Conservation (phyloP, 1,284 basidiomycete species). For the Cutaneotrichosporon arboriforme region DNA sequence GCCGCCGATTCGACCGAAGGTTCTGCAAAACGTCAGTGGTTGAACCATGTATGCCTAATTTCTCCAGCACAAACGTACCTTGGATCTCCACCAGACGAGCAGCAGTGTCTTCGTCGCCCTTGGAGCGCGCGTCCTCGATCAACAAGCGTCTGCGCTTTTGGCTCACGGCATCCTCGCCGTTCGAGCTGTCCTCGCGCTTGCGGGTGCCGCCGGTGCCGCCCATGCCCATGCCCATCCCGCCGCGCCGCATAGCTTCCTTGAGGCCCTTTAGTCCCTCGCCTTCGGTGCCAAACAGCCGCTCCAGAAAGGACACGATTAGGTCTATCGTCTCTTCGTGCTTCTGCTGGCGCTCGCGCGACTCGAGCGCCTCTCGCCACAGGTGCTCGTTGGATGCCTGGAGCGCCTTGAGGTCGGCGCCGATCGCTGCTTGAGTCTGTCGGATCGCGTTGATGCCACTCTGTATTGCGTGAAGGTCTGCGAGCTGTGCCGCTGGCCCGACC, state of each 20-base stretch:
- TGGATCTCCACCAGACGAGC: constrained; percentile 34
- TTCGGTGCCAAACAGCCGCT: constrained; percentile 74
- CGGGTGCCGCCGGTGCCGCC: constrained; percentile 9
- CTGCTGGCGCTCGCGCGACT: constrained; percentile 71
- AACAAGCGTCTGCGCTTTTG: constrained; percentile 41
- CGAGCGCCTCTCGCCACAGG: constrained; percentile 86
- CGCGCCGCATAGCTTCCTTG: constrained; percentile 41
- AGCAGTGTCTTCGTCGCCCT: constrained; percentile 12
- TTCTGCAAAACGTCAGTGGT: constrained; percentile 6
- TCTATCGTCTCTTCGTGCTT: constrained; percentile 98
- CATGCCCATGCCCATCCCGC: constrained; percentile 17
- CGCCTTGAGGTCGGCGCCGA: constrained; percentile 80
- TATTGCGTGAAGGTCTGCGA: constrained; percentile 38
- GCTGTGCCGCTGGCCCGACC: constrained; percentile 26
- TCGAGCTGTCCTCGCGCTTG: constrained; percentile 24
- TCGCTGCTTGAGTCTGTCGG: constrained; percentile 82
- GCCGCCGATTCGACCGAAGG: constrained; percentile 8
- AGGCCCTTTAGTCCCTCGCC: constrained; percentile 42
- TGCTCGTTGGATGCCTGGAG: constrained; percentile 82
- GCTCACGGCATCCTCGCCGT: constrained; percentile 18
- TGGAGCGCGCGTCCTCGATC: constrained; percentile 34
- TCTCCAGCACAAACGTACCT: constrained; percentile 23
- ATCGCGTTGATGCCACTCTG: constrained; percentile 75
- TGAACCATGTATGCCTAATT: no score
- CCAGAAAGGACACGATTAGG: constrained; percentile 87